These are phyloP conservation scores for Solanum habrochaites DNA, from an alignment of 257 asterid genomes.

Conservation along the genomic window DNA sequence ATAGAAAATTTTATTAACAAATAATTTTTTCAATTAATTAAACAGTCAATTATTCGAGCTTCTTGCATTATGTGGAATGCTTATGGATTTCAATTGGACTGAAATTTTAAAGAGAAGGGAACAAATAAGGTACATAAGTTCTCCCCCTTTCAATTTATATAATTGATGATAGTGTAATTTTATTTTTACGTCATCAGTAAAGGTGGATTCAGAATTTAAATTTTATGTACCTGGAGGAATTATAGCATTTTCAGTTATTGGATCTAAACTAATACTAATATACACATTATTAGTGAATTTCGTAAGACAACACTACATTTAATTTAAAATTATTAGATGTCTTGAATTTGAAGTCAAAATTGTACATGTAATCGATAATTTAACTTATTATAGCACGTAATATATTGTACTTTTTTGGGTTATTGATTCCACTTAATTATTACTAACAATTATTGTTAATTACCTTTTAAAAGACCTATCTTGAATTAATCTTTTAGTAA, in stretches of 20 bases:
- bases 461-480: too few species aligned
- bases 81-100: slow-evolving; percentile 94
- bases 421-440: background rate
- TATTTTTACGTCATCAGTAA: background rate
- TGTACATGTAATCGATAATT: background rate
- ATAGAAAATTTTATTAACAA: background rate
- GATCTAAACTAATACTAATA: background rate
- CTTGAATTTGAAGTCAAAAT: too few species aligned
- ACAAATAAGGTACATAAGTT: slow-evolving; percentile 36
- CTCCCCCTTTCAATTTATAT: background rate
- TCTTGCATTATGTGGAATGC: slow-evolving; percentile 83
- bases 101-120: slow-evolving; percentile 65
- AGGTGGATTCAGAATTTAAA: background rate
- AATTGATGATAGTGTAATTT: background rate
- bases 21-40: background rate
- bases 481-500: background rate
- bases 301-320: background rate
- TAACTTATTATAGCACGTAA: too few species aligned
- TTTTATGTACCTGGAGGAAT: fast-evolving
- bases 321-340: background rate
- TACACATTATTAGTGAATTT: background rate
- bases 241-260: background rate
- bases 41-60: slow-evolving; percentile 74
- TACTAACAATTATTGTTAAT: background rate
- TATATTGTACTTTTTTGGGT: background rate